phyloP scores from a whole-genome alignment of 2,329 filamentous ascomycete species.

The Cordyceps pruinosa region DNA sequence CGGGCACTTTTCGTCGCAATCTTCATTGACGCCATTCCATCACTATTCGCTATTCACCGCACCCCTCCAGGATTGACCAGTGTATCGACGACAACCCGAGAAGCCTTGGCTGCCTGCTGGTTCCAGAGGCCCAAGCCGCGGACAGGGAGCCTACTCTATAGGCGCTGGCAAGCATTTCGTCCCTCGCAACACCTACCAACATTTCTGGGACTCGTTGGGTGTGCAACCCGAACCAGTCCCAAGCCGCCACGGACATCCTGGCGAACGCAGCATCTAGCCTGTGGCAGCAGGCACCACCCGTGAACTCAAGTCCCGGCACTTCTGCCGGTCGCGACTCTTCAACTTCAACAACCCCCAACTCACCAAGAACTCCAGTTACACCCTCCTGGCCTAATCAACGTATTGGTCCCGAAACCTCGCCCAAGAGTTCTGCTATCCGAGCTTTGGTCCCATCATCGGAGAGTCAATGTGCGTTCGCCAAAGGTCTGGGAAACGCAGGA shows the following conservation, averaged over 20 bases:
- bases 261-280: slow-evolving; percentile 26
- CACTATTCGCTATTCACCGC: neutral
- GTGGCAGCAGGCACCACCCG: slow-evolving; percentile 29
- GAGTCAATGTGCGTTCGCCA: slow-evolving; percentile 53
- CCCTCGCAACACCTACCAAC: neutral
- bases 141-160: neutral
- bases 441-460: slow-evolving; percentile 18
- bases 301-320: slow-evolving; percentile 26
- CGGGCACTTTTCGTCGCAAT: neutral
- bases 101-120: neutral
- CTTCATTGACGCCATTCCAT: neutral
- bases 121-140: neutral
- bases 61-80: neutral
- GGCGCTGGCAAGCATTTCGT: neutral
- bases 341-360: slow-evolving; percentile 26
- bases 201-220: slow-evolving; percentile 29
- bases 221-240: slow-evolving; percentile 27
- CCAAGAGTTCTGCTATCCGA: slow-evolving; percentile 18
- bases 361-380: slow-evolving; percentile 29
- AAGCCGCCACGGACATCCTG: slow-evolving; percentile 24
- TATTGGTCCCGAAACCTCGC: slow-evolving; percentile 18
- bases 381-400: slow-evolving; percentile 24
- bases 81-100: neutral
- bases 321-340: slow-evolving; percentile 25
- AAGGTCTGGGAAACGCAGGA: slow-evolving; percentile 45